Evolutionary conservation across 1,284 basidiomycete genomes (phyloP), one percentile per base, ranked within the genome.

Genomic region (Sanguinoderma infundibulare): DNA sequence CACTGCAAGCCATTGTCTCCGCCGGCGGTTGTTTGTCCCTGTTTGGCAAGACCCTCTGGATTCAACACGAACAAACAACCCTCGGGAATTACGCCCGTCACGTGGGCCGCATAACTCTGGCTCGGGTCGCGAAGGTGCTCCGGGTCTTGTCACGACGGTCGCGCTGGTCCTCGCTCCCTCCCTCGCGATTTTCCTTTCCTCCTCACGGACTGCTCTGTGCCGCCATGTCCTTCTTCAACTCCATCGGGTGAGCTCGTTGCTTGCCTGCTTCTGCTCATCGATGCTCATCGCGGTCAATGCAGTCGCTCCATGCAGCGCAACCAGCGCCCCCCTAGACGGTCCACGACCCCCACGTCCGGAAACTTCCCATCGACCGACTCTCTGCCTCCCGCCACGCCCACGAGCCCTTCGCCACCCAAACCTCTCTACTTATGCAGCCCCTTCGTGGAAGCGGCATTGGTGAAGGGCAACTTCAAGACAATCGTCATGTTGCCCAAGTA

Each of bases 401-500:
- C 78, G 0, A 77, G 79, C 5, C 72, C 81, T 1, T 78, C 82
- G 5, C 78, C 81, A 3, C 69, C 69, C 6, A 92, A 91, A 70
- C 92, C 95, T 1, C 80, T 98, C 32, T 97, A 96, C 75, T 83
- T 97, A n/a, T 95, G 91, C 75, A 94, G 92, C 69, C 95, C 95
- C 4, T 99, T 99, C 73, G 95, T 97, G 56, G 96, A 98, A 72
- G 94, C 96, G 0, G 95, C 97, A 1, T 84, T 99, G 32, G 96
- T 99, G 67, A 98, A 98, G 77, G 97, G 97, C 17, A 97, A 95
- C 74, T 98, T 98, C 81, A 98, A 98, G 80, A 98, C 96, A 1
- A 98, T 99, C 69, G 96, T 98, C 40, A 94, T 96, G 79, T 86
- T 98, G 38, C 98, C 98, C 20, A 98, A 98, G 75, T 98, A 97